Percentiles rank a stretch among this genome's conserved stretches.
Evolutionary conservation across 768 basidiomycete genomes (phyloP).

Genomic region (Russula griseocarnosa): DNA sequence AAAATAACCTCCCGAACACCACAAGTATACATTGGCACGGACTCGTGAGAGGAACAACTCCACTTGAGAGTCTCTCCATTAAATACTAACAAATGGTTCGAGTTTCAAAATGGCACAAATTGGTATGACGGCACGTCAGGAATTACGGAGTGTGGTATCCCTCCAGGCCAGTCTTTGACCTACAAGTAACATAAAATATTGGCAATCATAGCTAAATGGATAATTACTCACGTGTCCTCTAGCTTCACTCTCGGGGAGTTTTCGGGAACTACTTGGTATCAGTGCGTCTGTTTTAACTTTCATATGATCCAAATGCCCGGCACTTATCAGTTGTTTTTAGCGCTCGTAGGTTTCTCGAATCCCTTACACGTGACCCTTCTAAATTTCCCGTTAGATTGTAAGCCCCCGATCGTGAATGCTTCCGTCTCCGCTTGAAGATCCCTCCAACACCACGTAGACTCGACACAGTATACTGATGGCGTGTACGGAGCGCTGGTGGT

Average conservation of each 20-base stretch:
- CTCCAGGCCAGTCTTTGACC: constrained; percentile 44
- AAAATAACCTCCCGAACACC: constrained; percentile 35
- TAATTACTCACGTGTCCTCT: neutral
- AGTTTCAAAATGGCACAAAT: constrained; percentile 43
- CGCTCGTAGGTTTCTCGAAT: constrained; percentile 29
- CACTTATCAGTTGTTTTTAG: constrained; percentile 17
- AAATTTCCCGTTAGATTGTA: constrained; percentile 26
- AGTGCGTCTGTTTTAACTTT: constrained; percentile 32
- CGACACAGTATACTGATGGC: constrained; percentile 47
- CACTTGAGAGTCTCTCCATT: neutral
- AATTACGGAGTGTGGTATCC: constrained; percentile 52
- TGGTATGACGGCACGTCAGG: constrained; percentile 47
- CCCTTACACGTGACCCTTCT: neutral
- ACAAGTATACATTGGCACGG: constrained; percentile 41
- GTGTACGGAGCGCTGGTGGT: constrained; percentile 47
- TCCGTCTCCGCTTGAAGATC: neutral
- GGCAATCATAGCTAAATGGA: neutral
- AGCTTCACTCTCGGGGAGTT: constrained; percentile 44
- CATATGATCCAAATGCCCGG: no score
- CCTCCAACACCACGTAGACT: constrained; percentile 18
- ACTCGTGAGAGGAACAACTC: constrained; percentile 25
- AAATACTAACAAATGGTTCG: constrained; percentile 17
- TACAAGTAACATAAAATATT: constrained; percentile 33
- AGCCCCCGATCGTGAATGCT: constrained; percentile 1
- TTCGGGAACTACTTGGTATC: constrained; percentile 50